phyloP scores from a whole-genome alignment of 2,329 filamentous ascomycete genomes.

The Aspergillus sp. region DNA sequence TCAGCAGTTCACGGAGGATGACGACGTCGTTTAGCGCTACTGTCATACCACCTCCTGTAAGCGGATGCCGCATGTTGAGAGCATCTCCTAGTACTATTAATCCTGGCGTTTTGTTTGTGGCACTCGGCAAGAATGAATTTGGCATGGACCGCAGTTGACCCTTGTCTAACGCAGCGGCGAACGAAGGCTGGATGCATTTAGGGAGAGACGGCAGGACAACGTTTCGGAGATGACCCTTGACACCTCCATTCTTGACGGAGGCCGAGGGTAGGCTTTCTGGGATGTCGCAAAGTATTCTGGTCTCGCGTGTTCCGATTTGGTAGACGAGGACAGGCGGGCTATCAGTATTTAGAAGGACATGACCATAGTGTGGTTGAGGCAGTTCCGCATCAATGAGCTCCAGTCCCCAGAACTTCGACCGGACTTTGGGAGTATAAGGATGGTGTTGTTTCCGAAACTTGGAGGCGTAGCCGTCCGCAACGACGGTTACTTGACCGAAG shows the following conservation, averaged over 20 bases:
- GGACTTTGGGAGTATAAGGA: constrained; percentile 64
- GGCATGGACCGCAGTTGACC: constrained; percentile 88
- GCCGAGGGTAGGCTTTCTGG: constrained; percentile 75
- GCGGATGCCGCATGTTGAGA: constrained; percentile 98
- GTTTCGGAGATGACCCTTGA: constrained; percentile 79
- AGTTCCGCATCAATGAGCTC: constrained; percentile 87
- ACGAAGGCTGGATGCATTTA: constrained; percentile 67
- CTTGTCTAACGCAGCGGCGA: constrained; percentile 72
- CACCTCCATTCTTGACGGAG: constrained; percentile 71
- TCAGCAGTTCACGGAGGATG: constrained; percentile 71
- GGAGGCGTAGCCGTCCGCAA: constrained; percentile 89
- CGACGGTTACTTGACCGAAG: constrained; percentile 84
- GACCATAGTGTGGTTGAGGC: constrained; percentile 72
- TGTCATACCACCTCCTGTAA: constrained; percentile 97
- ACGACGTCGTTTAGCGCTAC: constrained; percentile 93
- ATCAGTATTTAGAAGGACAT: constrained; percentile 76
- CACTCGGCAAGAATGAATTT: constrained; percentile 86
- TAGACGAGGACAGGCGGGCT: constrained; percentile 83
- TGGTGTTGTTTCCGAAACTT: constrained; percentile 85
- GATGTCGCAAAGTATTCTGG: constrained; percentile 83
- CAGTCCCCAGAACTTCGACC: constrained; percentile 88
- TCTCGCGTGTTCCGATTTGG: constrained; percentile 95
- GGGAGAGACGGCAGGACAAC: constrained; percentile 79
- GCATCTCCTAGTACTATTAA: constrained; percentile 87
- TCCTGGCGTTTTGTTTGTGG: constrained; percentile 68